Evolutionary conservation across 2,329 filamentous ascomycete species (phyloP).

Genomic region (Talaromyces pinophilus): DNA sequence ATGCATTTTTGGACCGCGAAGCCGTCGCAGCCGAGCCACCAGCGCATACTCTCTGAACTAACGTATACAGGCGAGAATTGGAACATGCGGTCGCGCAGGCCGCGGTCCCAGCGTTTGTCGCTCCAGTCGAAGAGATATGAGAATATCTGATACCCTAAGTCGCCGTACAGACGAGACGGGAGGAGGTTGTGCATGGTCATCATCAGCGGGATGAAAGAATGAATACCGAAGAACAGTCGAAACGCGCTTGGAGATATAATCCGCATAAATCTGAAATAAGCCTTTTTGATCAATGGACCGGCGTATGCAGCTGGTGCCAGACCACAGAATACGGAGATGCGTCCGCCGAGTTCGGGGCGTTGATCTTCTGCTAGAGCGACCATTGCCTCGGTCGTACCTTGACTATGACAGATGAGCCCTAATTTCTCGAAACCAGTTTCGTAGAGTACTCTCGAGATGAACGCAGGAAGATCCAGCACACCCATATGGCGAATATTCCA

Average conservation of each 20-base stretch:
- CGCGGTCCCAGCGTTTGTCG: constrained; percentile 80
- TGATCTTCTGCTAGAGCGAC: constrained; percentile 89
- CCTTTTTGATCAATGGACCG: constrained; percentile 78
- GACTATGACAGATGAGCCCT: constrained; percentile 81
- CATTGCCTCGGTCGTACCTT: constrained; percentile 86
- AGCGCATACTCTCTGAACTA: constrained; percentile 84
- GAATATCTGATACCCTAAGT: constrained; percentile 84
- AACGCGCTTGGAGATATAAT: constrained; percentile 75
- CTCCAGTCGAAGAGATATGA: constrained; percentile 87
- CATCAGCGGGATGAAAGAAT: constrained; percentile 92
- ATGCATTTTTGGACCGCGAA: constrained; percentile 87
- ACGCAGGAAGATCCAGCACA: constrained; percentile 79
- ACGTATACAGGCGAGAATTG: constrained; percentile 92
- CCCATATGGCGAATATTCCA: constrained; percentile 98
- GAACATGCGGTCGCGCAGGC: constrained; percentile 77
- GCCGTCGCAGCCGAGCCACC: constrained; percentile 89
- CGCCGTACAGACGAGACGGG: constrained; percentile 69
- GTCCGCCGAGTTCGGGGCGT: constrained; percentile 77
- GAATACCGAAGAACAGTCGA: constrained; percentile 81
- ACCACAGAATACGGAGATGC: constrained; percentile 85
- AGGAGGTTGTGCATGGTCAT: constrained; percentile 74
- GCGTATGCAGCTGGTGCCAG: constrained; percentile 89
- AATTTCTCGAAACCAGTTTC: constrained; percentile 84
- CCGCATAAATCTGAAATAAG: constrained; percentile 91
- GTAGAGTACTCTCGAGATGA: constrained; percentile 74